Base-by-base conservation (phyloP, 2,329 filamentous ascomycete genomes). In the Aspergillus fijiensis region DNA sequence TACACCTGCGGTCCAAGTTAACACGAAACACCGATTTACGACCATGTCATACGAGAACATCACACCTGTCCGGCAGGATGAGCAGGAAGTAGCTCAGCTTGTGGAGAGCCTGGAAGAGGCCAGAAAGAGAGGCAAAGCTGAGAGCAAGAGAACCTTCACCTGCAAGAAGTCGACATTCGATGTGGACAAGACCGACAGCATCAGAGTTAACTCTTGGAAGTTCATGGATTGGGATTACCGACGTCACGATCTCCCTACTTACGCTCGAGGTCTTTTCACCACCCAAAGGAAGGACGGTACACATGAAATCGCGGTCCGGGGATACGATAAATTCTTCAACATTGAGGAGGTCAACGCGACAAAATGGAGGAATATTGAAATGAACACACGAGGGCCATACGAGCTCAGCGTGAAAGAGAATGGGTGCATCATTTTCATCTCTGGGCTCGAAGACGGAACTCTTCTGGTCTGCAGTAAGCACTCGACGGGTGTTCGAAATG, bases 301-400 rank as follows among this genome's bases (percentile, higher is more conserved):
- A 9, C 80, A 85, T 12, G 91, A 96, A 75, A 97, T 99, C 67
- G 90, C 85, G 1, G 87, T 92, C 52, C 85, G 95, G 68, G 95
- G 95, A 55, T 99, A 99, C 77, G 94, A 99, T 82, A 99, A 99
- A 78, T 99, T 99, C 81, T 99, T 99, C 85, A 99, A 99, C 69
- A 84, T 91, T 47, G 85, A 86, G 54, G 95, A 99, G 78, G 89
- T 96, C 7, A 76, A 80, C 51, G 86, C 89, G 65, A 99, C 95
- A 3, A 84, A 88, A 69, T 99, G 95, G 95, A 76, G 81, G 16
- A 90, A 89, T 70, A 91, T 99, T 61, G 82, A 89, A 71, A 77
- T 78, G 29, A 84, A 89, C 58, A 98, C 95, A 0, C 80, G 86
- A 64, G 92, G 92, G 0, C 95, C 95, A 0, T 99, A 98, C 69